Evolutionary conservation across 495 filamentous ascomycete species (phyloP).

Genomic region (Aspergillus haitiensis): DNA sequence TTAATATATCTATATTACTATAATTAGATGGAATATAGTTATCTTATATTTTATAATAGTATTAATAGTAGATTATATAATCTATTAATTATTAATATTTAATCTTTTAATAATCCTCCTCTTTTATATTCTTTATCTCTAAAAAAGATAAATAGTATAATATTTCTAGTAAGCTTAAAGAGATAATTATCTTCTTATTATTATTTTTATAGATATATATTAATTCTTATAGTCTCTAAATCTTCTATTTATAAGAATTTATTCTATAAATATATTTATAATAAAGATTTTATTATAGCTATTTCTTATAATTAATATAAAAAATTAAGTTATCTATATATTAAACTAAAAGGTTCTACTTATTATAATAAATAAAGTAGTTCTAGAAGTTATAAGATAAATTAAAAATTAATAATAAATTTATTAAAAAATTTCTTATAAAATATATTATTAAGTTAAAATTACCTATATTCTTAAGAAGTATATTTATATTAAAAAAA

Average conservation of each 20-base stretch:
- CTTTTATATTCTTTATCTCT: constrained; percentile 1
- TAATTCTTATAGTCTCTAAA: background rate
- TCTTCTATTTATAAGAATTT: background rate
- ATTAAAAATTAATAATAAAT: background rate
- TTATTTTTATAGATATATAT: background rate
- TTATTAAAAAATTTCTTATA: too few relatives aligned
- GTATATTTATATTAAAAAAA: background rate
- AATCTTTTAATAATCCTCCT: too few relatives aligned
- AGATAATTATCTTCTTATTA: constrained; percentile 1
- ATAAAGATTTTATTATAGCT: background rate
- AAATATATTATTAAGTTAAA: too few relatives aligned
- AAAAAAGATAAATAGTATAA: background rate
- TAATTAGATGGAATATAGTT: constrained; percentile 2
- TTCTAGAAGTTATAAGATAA: too few relatives aligned
- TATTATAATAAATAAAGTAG: too few relatives aligned
- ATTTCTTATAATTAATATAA: background rate
- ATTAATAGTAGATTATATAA: constrained; percentile 2
- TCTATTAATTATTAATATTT: constrained; percentile 1
- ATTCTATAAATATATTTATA: too few relatives aligned
- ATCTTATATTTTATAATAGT: constrained; percentile 1
- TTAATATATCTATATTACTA: constrained; percentile 2
- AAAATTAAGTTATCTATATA: too few relatives aligned
- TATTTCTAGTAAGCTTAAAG: background rate
- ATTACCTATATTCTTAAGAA: background rate
- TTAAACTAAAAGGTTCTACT: too few relatives aligned